Base-by-base conservation (phyloP, 1,139 yeast genomes). In the Ogataea hybrid region DNA sequence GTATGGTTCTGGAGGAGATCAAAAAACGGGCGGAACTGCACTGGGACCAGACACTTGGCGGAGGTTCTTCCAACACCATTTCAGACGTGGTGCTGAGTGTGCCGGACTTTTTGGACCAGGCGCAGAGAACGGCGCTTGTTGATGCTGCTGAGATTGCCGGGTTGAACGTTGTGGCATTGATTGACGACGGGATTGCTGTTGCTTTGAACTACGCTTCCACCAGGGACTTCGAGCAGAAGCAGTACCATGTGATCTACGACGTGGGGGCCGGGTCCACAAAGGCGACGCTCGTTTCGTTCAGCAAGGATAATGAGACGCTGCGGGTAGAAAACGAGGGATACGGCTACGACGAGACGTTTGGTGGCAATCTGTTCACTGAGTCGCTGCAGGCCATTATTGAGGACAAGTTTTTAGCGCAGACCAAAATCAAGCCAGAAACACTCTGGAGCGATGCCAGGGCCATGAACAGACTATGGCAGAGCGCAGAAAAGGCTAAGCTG, bases 181-280 rank as follows among this genome's bases (percentile, higher is more conserved):
- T 90, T 2, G 92, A 86, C 57, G 97, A 92, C 61, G 97, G 97
- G 14, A 69, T 88, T 14, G 90, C 97, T 2, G 92, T 88, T 17
- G 96, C 96, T 1, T 68, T 87, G 37, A 88, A 89, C 59, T 89
- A 79, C 60, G 77, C 75, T 1, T 71, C 83, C 31, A 73, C 71
- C 28, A 69, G 75, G 40, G 71, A 70, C 14, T 64, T 71, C 27
- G 62, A 62, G 11, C 59, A 58, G 6, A 69, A 68, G 38, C 79
- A 81, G 53, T 77, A 82, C 56, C 87, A 85, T 57, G 62, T 89
- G 41, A 75, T 94, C 25, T 88, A 82, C 62, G 98, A 92, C 61
- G 77, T 85, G 75, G 99, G 99, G 39, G 94, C 96, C 3, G 95
- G 96, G 1, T 81, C 95, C 0, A 85, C 95, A 0, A 79, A 82